Base-by-base conservation (phyloP, 257 asterid species). In the Petrea volubilis region DNA sequence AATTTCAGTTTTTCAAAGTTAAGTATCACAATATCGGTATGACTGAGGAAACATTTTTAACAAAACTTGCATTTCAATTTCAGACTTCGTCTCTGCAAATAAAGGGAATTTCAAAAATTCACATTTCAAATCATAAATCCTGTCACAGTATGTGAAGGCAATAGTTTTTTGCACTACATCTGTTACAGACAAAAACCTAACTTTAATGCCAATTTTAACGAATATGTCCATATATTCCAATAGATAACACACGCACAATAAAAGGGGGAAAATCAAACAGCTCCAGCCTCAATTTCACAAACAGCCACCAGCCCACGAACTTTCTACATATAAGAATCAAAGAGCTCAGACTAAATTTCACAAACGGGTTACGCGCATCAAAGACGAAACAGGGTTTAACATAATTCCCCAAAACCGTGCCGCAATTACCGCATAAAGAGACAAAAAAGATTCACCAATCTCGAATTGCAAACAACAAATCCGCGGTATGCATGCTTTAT, bases 331-430 rank as follows among this genome's bases (percentile, higher is more conserved):
- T 13, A 17, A 70, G 59, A 70, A 69, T 43, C 60, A 34, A 67
- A 43, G 3, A 33, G 24, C 62, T 44, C 67, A 71, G 75, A 53
- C 61, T 71, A 62, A 80, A 80, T 76, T 75, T 67, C 71, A 72
- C 60, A 72, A 80, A 67, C 64, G 52, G 67, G 70, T 41, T 59
- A 31, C 53, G 17, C 51, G 47, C 64, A 74, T 24, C 64, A 38
- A 68, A 59, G 69, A 60, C 64, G 27, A 31, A 51, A 24, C 46
- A 60, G 44, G 62, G 56, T 56, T 43, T 41, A 49, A 50, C 77
- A 67, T 7, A 65, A 58, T 67, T 64, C 31, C 73, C 73, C 72
- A 69, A 73, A 70, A 68, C 67, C 69, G 38, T 27, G 21, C 6
- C 36, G 8, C 64, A 69, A 71, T 66, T 24, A 56, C 38, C 50